These are phyloP conservation scores for Monotropa hypopitys DNA, from an alignment of 179 eudicot species.

Conservation along the genomic window DNA sequence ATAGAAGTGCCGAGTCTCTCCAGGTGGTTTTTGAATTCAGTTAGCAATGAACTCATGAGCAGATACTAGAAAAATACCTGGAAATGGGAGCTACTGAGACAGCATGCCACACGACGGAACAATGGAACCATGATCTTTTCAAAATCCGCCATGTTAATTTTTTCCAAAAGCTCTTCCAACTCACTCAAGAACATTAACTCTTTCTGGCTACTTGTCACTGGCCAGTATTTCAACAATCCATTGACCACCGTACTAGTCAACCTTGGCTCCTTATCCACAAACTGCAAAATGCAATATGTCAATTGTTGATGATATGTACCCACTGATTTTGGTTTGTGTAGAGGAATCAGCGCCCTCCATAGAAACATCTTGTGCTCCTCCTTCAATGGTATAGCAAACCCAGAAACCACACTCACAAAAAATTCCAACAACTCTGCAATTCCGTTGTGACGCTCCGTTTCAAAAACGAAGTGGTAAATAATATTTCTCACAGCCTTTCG, in stretches of 20 bases:
- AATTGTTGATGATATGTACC: slow-evolving; percentile 70
- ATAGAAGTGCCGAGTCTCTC: neutral
- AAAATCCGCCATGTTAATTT: slow-evolving; percentile 54
- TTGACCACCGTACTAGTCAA: slow-evolving; percentile 50
- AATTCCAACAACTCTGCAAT: slow-evolving; percentile 78
- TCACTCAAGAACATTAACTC: slow-evolving; percentile 86
- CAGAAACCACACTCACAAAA: slow-evolving; percentile 81
- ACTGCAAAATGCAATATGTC: slow-evolving; percentile 65
- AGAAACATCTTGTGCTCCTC: slow-evolving; percentile 83
- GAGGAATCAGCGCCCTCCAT: slow-evolving; percentile 60
- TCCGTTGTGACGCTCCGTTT: slow-evolving; percentile 75
- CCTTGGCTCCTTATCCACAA: slow-evolving; percentile 74
- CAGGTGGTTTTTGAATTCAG: neutral
- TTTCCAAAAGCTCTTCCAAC: slow-evolving; percentile 72
- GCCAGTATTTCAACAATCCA: slow-evolving; percentile 82
- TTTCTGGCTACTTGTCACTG: slow-evolving; percentile 78
- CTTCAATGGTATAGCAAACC: slow-evolving; percentile 82
- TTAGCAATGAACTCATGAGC: neutral
- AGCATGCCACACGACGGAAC: slow-evolving; percentile 59
- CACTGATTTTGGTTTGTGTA: slow-evolving; percentile 71
- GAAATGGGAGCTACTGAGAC: slow-evolving; percentile 79
- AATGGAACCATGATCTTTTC: slow-evolving; percentile 70
- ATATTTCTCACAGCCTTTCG: slow-evolving; percentile 75
- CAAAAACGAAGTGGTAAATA: slow-evolving; percentile 60
- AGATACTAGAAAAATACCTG: slow-evolving; percentile 39